Conservation (phyloP, 441 rosid species). For the Populus hybrid region DNA sequence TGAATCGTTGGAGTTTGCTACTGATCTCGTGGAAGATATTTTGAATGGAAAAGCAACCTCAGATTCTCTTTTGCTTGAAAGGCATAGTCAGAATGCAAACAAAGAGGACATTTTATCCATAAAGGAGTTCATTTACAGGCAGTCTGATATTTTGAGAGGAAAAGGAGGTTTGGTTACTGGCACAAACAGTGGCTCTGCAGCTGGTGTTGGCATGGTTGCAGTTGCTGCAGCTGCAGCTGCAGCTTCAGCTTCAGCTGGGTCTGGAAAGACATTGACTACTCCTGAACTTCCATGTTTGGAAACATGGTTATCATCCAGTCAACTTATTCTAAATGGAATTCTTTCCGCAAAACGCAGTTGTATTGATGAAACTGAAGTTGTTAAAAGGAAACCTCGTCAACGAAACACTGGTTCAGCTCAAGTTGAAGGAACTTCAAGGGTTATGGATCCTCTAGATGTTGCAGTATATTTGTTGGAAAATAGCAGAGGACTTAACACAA, state of each 20-base stretch:
- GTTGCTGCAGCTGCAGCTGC: slow-evolving; percentile 90
- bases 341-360: slow-evolving; percentile 53
- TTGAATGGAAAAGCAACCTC: slow-evolving; percentile 68
- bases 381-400: slow-evolving; percentile 57
- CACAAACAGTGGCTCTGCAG: slow-evolving; percentile 49
- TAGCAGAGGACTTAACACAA: slow-evolving; percentile 62
- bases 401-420: slow-evolving; percentile 38
- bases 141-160: slow-evolving; percentile 76
- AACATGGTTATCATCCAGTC: slow-evolving; percentile 63
- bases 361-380: slow-evolving; percentile 46
- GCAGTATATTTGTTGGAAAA: slow-evolving; percentile 63
- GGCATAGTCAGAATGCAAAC: slow-evolving; percentile 47
- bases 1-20: slow-evolving; percentile 68
- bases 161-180: slow-evolving; percentile 58
- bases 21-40: slow-evolving; percentile 68
- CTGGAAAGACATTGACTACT: slow-evolving; percentile 46
- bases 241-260: slow-evolving; percentile 56
- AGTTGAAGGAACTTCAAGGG: slow-evolving; percentile 48
- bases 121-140: slow-evolving; percentile 70
- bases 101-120: slow-evolving; percentile 61
- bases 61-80: slow-evolving; percentile 76
- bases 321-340: slow-evolving; percentile 51
- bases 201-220: slow-evolving; percentile 80
- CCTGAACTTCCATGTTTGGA: slow-evolving; percentile 73
- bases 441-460: slow-evolving; percentile 48